Evolutionary conservation across 192 early-diverging fungal species (phyloP).

Genomic region (Coemansia sp.): DNA sequence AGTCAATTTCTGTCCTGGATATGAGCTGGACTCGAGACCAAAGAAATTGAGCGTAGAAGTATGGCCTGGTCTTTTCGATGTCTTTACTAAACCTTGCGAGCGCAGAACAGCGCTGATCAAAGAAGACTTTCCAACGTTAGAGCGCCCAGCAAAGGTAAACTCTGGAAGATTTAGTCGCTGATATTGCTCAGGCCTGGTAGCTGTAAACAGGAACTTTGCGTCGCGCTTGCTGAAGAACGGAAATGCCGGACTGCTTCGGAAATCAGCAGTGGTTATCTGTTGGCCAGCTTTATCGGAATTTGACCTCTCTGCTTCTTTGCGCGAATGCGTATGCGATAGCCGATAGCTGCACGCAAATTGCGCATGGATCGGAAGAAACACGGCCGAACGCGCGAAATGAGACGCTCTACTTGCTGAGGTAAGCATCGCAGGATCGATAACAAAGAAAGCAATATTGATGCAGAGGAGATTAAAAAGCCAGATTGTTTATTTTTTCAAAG

Average conservation of each 20-base stretch:
- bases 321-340: not conserved
- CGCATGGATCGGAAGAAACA: not conserved
- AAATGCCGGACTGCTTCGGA: constrained; percentile 2
- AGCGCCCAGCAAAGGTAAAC: constrained; percentile 54
- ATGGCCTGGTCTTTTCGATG: constrained; percentile 53
- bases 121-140: constrained; percentile 57
- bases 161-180: constrained; percentile 25
- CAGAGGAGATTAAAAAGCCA: too few species aligned
- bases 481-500: too few species aligned
- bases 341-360: not conserved
- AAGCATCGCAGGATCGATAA: not conserved
- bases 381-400: not conserved
- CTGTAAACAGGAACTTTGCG: constrained; percentile 45
- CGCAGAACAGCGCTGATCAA: constrained; percentile 48
- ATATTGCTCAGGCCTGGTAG: constrained; percentile 32
- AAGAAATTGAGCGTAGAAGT: constrained; percentile 50
- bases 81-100: constrained; percentile 38
- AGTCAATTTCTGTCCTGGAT: constrained; percentile 16
- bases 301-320: not conserved
- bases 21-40: constrained; percentile 23
- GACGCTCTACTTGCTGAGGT: not conserved
- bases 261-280: not conserved
- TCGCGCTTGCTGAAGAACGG: constrained; percentile 35
- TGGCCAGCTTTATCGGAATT: not conserved
- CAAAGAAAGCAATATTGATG: not conserved